Percentiles rank a stretch among this genome's conserved stretches.
Evolutionary conservation across 306 rosid genomes (phyloP).

Genomic region (Dalbergia cultrata): DNA sequence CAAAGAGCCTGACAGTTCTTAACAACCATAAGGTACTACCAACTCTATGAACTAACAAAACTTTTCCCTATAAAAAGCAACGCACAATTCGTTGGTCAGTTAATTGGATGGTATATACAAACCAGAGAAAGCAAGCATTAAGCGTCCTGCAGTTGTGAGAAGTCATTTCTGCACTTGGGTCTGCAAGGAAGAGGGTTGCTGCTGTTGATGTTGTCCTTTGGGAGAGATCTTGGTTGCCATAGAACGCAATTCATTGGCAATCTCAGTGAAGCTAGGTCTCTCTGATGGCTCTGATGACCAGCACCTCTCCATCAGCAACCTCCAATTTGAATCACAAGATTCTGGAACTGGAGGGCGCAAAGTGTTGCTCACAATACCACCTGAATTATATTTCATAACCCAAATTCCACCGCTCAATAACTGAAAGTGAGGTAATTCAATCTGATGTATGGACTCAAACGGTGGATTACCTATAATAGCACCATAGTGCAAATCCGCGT

Average conservation of each 20-base stretch:
- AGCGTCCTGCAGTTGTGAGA: conserved; percentile 24
- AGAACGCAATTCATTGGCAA: conserved; percentile 73
- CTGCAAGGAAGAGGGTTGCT: conserved; percentile 46
- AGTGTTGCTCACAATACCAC: conserved; percentile 93
- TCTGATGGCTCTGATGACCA: conserved; percentile 89
- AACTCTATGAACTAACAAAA: conserved; percentile 31
- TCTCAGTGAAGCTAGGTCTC: conserved; percentile 79
- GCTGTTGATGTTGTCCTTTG: conserved; percentile 58
- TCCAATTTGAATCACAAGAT: conserved; percentile 75
- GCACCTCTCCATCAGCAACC: conserved; percentile 79
- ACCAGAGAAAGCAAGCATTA: background rate
- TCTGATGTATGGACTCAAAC: background rate
- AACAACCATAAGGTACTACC: background rate
- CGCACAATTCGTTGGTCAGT: conserved; percentile 30
- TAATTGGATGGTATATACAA: conserved; percentile 38
- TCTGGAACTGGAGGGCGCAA: conserved; percentile 74
- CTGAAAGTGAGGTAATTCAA: background rate
- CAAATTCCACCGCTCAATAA: conserved; percentile 26
- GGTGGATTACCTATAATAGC: conserved; percentile 77
- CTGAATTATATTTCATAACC: conserved; percentile 51
- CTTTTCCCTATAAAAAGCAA: conserved; percentile 21
- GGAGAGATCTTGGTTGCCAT: conserved; percentile 73
- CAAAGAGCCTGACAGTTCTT: background rate
- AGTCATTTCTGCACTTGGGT: conserved; percentile 52
- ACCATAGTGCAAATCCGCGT: conserved; percentile 88